Conservation (phyloP, 2,329 filamentous ascomycete species). For the Trichoderma lentiforme region DNA sequence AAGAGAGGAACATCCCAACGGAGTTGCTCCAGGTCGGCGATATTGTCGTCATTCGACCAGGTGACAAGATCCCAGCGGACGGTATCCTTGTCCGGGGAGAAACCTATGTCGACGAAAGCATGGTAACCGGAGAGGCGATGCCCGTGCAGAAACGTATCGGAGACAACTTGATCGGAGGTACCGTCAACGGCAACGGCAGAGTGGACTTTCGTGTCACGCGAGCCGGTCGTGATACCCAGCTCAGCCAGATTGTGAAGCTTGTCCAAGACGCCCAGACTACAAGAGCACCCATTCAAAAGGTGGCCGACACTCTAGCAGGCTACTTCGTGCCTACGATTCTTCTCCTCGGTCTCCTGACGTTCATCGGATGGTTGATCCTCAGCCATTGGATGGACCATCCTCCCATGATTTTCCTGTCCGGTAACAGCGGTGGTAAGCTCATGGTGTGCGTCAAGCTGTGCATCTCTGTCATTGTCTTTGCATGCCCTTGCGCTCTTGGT, state of each 20-base stretch:
- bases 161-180: slow-evolving; percentile 80
- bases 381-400: slow-evolving; percentile 81
- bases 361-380: slow-evolving; percentile 89
- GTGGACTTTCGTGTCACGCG: slow-evolving; percentile 90
- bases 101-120: slow-evolving; percentile 93
- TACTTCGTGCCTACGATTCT: slow-evolving; percentile 93
- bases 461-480: slow-evolving; percentile 97
- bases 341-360: slow-evolving; percentile 77
- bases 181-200: slow-evolving; percentile 89
- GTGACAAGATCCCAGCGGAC: slow-evolving; percentile 95
- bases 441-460: slow-evolving; percentile 98
- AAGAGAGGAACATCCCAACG: slow-evolving; percentile 84
- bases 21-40: slow-evolving; percentile 93
- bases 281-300: slow-evolving; percentile 87
- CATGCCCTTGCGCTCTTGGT: slow-evolving; percentile 94
- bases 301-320: slow-evolving; percentile 86
- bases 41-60: slow-evolving; percentile 86
- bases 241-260: slow-evolving; percentile 97
- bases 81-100: slow-evolving; percentile 83
- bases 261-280: slow-evolving; percentile 96
- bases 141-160: slow-evolving; percentile 87
- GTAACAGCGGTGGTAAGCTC: slow-evolving; percentile 79
- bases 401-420: slow-evolving; percentile 81
- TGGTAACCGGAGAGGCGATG: slow-evolving; percentile 97
- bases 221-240: slow-evolving; percentile 90